Conservation (phyloP, 495 filamentous ascomycete genomes). For the Tuber borchii region DNA sequence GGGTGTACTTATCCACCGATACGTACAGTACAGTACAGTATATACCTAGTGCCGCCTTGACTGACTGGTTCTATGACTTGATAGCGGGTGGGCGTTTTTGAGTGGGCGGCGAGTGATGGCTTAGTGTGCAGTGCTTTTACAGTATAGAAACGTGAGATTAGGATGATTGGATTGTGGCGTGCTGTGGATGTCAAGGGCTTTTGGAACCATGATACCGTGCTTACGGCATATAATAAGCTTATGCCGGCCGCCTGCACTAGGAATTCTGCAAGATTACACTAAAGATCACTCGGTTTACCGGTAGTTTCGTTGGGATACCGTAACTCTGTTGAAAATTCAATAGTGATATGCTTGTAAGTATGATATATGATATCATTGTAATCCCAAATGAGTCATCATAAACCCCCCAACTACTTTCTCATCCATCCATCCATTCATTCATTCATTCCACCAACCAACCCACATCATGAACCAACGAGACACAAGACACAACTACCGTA, state of each 20-base stretch:
- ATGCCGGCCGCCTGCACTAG: neutral
- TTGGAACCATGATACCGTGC: neutral
- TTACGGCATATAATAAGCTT: neutral
- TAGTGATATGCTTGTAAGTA: neutral
- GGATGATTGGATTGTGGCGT: neutral
- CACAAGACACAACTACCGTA: neutral
- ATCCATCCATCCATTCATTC: neutral
- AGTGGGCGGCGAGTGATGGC: neutral
- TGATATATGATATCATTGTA: neutral
- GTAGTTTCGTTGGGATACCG: neutral
- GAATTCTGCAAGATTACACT: neutral
- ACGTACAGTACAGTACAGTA: no score
- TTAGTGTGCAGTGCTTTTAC: neutral
- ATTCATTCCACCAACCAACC: neutral
- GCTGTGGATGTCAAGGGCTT: neutral
- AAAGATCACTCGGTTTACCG: slow-evolving; percentile 1
- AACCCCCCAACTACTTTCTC: neutral
- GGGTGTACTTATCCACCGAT: no score
- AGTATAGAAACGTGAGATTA: neutral
- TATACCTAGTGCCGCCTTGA: neutral
- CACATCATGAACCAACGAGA: neutral
- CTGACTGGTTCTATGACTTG: neutral
- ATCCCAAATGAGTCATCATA: neutral
- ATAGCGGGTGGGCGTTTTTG: neutral
- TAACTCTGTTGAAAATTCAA: neutral